These are phyloP conservation scores for Rhynchospora breviuscula DNA, from an alignment of 176 grass and related monocot genomes.

Conservation along the genomic window DNA sequence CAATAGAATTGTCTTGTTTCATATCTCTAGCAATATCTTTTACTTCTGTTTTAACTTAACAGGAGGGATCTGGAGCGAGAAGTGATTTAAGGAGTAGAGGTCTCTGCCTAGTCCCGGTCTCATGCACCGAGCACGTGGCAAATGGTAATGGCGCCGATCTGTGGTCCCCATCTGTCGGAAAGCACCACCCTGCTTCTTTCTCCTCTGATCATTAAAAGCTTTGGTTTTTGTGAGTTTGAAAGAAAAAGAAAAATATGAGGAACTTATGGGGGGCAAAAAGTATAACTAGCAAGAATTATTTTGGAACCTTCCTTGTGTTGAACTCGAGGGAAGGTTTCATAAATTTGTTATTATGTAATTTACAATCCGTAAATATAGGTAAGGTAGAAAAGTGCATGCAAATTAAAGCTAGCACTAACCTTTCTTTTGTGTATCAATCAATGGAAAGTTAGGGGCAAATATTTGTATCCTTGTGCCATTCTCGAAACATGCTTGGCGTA, in stretches of 20 bases:
- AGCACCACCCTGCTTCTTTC: neutral
- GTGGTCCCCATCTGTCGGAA: conserved; percentile 41
- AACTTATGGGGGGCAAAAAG: neutral
- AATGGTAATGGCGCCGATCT: conserved; percentile 57
- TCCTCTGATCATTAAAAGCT: neutral
- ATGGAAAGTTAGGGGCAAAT: neutral
- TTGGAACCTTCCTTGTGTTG: neutral
- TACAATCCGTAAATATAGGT: conserved; percentile 4
- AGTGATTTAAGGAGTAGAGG: conserved; percentile 65
- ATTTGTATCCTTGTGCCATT: conserved; percentile 20
- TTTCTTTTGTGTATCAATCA: conserved; percentile 14
- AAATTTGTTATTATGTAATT: conserved; percentile 7
- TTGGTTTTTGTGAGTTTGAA: neutral
- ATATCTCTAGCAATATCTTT: neutral
- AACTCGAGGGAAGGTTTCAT: neutral
- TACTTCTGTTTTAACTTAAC: neutral
- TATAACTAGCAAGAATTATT: neutral
- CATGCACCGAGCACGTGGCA: conserved; percentile 72
- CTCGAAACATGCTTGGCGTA: neutral
- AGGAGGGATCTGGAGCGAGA: neutral
- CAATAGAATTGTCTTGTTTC: neutral
- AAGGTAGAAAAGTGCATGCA: neutral
- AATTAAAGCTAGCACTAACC: neutral
- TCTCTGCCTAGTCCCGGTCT: conserved; percentile 71
- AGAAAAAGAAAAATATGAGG: neutral